These are phyloP conservation scores for Pluteus cervinus DNA, from an alignment of 768 basidiomycete species.

Conservation along the genomic window DNA sequence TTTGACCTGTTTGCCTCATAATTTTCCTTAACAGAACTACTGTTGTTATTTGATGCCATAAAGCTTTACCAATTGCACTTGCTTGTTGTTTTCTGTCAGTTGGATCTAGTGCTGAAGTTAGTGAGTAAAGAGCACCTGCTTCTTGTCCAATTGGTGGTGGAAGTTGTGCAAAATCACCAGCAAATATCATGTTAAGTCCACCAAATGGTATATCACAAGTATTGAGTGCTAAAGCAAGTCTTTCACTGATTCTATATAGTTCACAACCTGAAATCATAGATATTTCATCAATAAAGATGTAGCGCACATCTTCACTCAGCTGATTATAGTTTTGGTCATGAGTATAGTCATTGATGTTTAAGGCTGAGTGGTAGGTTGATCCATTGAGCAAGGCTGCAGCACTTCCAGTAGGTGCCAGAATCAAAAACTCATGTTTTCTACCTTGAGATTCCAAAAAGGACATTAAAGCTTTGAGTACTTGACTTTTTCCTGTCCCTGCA, in stretches of 20 bases:
- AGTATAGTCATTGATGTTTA: conserved; percentile 11
- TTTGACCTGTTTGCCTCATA: conserved; percentile 24
- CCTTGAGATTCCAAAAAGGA: conserved; percentile 11
- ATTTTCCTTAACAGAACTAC: conserved; percentile 28
- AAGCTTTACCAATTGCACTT: conserved; percentile 19
- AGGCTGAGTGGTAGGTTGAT: no score
- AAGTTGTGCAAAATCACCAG: conserved; percentile 30
- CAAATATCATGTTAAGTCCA: conserved; percentile 15
- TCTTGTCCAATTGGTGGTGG: conserved; percentile 13
- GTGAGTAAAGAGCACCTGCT: conserved; percentile 38
- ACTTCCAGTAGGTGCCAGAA: conserved; percentile 18
- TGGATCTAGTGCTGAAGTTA: conserved; percentile 23
- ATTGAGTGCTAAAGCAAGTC: conserved; percentile 8
- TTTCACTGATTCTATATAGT: neutral
- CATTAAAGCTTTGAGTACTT: conserved; percentile 21
- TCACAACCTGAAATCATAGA: conserved; percentile 1
- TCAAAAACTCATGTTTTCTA: conserved; percentile 10
- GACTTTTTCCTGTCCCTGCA: conserved; percentile 27
- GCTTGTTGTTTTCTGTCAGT: conserved; percentile 11
- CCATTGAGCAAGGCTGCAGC: conserved; percentile 19
- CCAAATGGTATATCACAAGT: neutral
- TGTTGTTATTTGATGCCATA: conserved; percentile 27
- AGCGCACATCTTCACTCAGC: neutral
- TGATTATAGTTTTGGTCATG: neutral
- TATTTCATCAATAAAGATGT: neutral